A percentile compares a stretch with the other conserved stretches of the same genome.
Evolutionary conservation across 1,284 basidiomycete species (phyloP).

Genomic region (Singerocomus rubriflavus): DNA sequence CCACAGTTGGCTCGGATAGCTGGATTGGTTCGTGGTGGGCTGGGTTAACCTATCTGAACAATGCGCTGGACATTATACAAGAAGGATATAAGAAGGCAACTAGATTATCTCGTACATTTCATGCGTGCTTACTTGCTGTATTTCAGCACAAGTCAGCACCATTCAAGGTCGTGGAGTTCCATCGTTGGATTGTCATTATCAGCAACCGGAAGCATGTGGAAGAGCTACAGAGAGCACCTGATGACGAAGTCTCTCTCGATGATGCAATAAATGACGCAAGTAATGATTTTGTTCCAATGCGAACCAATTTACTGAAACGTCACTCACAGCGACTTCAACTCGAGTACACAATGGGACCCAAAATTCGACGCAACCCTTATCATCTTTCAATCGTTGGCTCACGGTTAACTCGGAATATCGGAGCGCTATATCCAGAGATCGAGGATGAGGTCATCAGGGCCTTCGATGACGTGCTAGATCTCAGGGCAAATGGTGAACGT

Average conservation of each 20-base stretch:
- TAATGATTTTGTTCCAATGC: neutral
- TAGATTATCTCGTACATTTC: too few species aligned
- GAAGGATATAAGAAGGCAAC: constrained; percentile 21
- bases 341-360: constrained; percentile 29
- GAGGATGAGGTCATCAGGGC: constrained; percentile 32
- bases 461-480: constrained; percentile 11
- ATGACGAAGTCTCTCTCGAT: too few species aligned
- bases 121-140: too few species aligned
- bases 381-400: constrained; percentile 25
- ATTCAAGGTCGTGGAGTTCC: constrained; percentile 42
- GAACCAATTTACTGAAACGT: too few species aligned
- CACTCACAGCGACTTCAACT: constrained; percentile 17
- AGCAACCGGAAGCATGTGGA: constrained; percentile 21
- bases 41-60: constrained; percentile 8
- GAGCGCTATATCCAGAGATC: constrained; percentile 24
- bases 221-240: too few species aligned
- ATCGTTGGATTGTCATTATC: constrained; percentile 42
- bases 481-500: too few species aligned
- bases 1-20: constrained; percentile 15
- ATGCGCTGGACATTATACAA: constrained; percentile 11
- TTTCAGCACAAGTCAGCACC: constrained; percentile 20
- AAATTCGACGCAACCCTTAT: constrained; percentile 26
- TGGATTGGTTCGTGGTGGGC: constrained; percentile 21
- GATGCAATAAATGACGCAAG: constrained; percentile 36
- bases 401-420: constrained; percentile 33